Conservation (phyloP, 2,329 filamentous ascomycete species). For the Xylaria sp. region DNA sequence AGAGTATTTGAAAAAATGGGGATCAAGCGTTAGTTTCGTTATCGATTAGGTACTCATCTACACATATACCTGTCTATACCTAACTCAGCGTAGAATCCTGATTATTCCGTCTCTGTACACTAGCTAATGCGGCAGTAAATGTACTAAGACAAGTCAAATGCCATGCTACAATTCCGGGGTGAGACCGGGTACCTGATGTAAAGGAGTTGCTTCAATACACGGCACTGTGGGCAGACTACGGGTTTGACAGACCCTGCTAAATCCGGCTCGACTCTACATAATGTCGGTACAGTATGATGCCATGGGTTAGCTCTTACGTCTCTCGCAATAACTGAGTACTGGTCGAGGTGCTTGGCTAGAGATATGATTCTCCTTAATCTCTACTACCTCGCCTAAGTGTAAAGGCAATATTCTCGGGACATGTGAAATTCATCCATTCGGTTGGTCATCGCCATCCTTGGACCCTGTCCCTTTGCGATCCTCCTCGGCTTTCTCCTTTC, state of each 20-base stretch:
- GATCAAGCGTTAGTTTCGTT: not conserved
- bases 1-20: too few relatives aligned
- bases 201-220: not conserved
- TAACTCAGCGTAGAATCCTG: not conserved
- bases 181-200: not conserved
- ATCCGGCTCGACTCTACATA: not conserved
- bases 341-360: slow-evolving; percentile 14
- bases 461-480: slow-evolving; percentile 57
- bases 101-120: too few relatives aligned
- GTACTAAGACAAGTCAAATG: not conserved
- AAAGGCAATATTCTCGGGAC: slow-evolving; percentile 8
- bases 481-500: slow-evolving; percentile 84
- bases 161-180: not conserved
- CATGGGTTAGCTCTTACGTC: not conserved
- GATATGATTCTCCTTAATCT: slow-evolving; percentile 25
- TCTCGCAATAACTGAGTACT: not conserved
- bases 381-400: slow-evolving; percentile 18
- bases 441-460: slow-evolving; percentile 55
- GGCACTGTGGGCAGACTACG: not conserved
- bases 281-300: slow-evolving; percentile 4
- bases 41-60: not conserved
- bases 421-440: slow-evolving; percentile 46
- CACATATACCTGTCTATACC: not conserved
- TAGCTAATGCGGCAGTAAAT: not conserved
- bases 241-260: not conserved